Percentiles rank a stretch among this genome's conserved stretches.
Conservation (phyloP, 2,329 filamentous ascomycete species). For the Rutstroemia sp. region DNA sequence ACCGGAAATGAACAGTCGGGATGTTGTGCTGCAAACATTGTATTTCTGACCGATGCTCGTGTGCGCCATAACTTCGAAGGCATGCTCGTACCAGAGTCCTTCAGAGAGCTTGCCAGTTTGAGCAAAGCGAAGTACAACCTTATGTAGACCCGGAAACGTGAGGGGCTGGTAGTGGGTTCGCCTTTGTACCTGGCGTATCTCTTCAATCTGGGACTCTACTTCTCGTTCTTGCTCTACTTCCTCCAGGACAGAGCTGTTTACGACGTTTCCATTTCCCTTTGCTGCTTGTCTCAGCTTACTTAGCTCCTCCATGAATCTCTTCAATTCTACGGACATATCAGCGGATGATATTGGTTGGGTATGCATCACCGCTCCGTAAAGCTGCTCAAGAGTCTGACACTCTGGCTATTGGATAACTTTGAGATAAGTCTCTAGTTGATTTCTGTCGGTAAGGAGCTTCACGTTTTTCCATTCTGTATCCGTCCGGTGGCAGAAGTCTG, state of each 20-base stretch:
- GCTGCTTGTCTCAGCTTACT: conserved; percentile 29
- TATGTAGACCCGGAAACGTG: conserved; percentile 39
- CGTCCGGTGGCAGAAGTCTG: conserved; percentile 50
- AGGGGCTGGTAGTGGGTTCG: conserved; percentile 32
- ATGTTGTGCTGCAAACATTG: conserved; percentile 21
- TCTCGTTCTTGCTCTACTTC: conserved; percentile 45
- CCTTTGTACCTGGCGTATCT: conserved; percentile 38
- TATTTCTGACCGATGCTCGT: conserved; percentile 34
- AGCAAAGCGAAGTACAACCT: conserved; percentile 39
- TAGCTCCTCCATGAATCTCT: conserved; percentile 27
- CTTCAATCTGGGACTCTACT: conserved; percentile 38
- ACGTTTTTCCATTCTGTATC: conserved; percentile 37
- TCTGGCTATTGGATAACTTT: conserved; percentile 43
- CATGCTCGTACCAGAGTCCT: conserved; percentile 30
- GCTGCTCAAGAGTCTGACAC: conserved; percentile 46
- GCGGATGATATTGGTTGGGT: conserved; percentile 16
- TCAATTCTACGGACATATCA: not conserved
- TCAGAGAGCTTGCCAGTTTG: conserved; percentile 36
- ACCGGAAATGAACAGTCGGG: conserved; percentile 33
- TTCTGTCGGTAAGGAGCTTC: conserved; percentile 36
- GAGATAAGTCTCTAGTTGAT: conserved; percentile 34
- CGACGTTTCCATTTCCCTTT: conserved; percentile 37
- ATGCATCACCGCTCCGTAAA: conserved; percentile 40
- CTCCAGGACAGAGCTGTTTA: conserved; percentile 44
- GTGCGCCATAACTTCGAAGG: conserved; percentile 35